A percentile compares a stretch with the other conserved stretches of the same genome.
Conservation (phyloP, 805 yeast species). For the Kluyveromyces wickerhamii region DNA sequence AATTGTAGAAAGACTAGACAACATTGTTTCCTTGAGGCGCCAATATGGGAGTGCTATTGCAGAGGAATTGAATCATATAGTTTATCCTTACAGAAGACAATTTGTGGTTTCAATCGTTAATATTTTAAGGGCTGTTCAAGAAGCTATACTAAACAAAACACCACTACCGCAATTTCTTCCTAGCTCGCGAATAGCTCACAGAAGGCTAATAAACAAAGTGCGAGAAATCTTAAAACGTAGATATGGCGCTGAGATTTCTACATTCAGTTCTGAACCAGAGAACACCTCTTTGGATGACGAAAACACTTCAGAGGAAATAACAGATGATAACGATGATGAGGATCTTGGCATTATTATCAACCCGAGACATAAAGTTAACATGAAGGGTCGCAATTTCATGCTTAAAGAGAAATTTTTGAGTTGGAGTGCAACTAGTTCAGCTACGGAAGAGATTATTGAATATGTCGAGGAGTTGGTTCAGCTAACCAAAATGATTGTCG, state of each 20-base stretch:
- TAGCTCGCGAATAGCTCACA: conserved; percentile 40
- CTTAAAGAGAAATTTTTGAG: conserved; percentile 35
- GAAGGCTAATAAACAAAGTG: conserved; percentile 38
- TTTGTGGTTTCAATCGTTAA: conserved; percentile 34
- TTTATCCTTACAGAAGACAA: conserved; percentile 39
- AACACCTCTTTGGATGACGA: conserved; percentile 1
- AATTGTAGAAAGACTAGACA: conserved; percentile 40
- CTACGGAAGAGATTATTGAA: conserved; percentile 42
- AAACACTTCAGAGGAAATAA: background rate
- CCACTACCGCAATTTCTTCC: conserved; percentile 47
- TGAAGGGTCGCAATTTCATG: conserved; percentile 12
- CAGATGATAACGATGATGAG: conserved; percentile 9
- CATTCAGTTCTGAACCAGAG: conserved; percentile 7
- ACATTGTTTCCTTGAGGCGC: conserved; percentile 35
- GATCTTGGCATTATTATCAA: conserved; percentile 15
- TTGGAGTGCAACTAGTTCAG: conserved; percentile 46
- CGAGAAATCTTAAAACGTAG: conserved; percentile 30
- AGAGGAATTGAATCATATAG: conserved; percentile 35
- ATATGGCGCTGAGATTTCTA: conserved; percentile 14
- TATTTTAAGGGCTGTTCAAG: conserved; percentile 35
- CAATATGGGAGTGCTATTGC: conserved; percentile 40
- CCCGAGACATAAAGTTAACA: background rate
- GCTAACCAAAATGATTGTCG: conserved; percentile 37
- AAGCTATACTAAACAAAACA: conserved; percentile 36
- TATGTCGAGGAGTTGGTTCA: conserved; percentile 40